Conservation (phyloP, 768 basidiomycete genomes). For the Dacryopinax spathularia region DNA sequence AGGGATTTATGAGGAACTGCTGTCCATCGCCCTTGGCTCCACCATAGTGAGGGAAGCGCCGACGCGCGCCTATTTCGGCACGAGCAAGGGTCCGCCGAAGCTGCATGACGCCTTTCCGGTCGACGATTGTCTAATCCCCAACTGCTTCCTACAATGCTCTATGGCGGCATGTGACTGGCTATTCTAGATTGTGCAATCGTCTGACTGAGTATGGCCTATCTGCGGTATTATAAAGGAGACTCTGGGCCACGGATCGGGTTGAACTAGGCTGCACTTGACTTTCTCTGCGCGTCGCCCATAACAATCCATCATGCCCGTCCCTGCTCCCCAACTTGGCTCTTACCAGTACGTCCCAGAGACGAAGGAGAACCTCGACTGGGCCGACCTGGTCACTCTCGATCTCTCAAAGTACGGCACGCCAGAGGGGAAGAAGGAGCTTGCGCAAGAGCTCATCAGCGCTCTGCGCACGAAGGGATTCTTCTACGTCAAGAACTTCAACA, state of each 20-base stretch:
- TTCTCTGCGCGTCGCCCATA: not conserved
- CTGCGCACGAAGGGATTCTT: slow-evolving; percentile 38
- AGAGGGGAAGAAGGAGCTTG: slow-evolving; percentile 31
- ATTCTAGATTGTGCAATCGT: not conserved
- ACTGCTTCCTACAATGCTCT: not conserved
- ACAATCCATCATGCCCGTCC: not conserved
- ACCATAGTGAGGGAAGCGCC: too few relatives aligned
- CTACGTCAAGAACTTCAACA: slow-evolving; percentile 39
- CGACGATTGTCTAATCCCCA: not conserved
- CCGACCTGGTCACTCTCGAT: slow-evolving; percentile 36
- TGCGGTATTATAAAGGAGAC: not conserved
- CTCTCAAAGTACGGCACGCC: slow-evolving; percentile 29
- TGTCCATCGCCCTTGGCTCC: not conserved
- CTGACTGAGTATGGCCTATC: not conserved
- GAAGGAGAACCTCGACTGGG: slow-evolving; percentile 38
- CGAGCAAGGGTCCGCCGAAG: not conserved
- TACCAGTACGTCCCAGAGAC: slow-evolving; percentile 21
- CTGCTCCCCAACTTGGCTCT: not conserved
- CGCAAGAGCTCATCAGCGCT: slow-evolving; percentile 30
- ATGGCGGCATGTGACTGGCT: not conserved
- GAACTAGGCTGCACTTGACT: not conserved
- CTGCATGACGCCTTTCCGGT: not conserved
- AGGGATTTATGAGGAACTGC: not conserved
- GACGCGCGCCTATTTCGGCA: not conserved
- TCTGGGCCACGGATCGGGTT: not conserved